A percentile compares a stretch with the other conserved stretches of the same genome.
These are phyloP conservation scores for Cardamine resedifolia DNA, from an alignment of 345 rosid species.

Conservation along the genomic window DNA sequence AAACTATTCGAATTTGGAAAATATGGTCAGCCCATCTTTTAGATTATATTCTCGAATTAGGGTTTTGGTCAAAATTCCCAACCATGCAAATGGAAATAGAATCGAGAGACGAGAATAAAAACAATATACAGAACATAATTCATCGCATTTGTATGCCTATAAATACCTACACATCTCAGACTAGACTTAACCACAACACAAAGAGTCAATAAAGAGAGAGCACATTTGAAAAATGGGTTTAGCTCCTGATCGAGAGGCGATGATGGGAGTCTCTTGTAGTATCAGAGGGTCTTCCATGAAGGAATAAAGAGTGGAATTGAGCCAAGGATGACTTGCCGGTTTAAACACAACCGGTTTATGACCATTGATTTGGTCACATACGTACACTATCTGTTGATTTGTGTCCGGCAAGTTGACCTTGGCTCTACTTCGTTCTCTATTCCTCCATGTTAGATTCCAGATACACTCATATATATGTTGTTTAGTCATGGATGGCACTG, in stretches of 20 bases:
- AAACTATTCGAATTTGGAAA: conserved; percentile 2
- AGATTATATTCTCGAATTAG: conserved; percentile 28
- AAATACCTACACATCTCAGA: conserved; percentile 1
- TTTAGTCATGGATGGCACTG: background rate
- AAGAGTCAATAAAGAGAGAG: background rate
- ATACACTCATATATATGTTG: background rate
- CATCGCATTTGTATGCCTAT: conserved; percentile 10
- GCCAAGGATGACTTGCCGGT: conserved; percentile 56
- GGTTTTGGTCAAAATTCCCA: conserved; percentile 31
- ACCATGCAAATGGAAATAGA: conserved; percentile 21
- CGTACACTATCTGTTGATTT: conserved; percentile 6
- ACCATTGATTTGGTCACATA: conserved; percentile 10
- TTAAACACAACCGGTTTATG: conserved; percentile 12
- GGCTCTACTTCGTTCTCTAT: conserved; percentile 34
- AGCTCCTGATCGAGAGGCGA: background rate
- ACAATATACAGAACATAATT: background rate
- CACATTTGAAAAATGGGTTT: background rate
- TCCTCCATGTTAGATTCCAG: conserved; percentile 25
- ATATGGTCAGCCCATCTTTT: conserved; percentile 22
- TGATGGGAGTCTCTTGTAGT: conserved; percentile 4
- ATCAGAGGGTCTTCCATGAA: conserved; percentile 39
- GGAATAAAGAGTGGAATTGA: conserved; percentile 38
- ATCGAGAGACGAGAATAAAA: background rate
- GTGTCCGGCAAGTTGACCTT: conserved; percentile 36
- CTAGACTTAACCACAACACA: conserved; percentile 19